A percentile compares a stretch with the other conserved stretches of the same genome.
Evolutionary conservation across 805 yeast genomes (phyloP).

Genomic region (Schwanniomyces vanrijiae): DNA sequence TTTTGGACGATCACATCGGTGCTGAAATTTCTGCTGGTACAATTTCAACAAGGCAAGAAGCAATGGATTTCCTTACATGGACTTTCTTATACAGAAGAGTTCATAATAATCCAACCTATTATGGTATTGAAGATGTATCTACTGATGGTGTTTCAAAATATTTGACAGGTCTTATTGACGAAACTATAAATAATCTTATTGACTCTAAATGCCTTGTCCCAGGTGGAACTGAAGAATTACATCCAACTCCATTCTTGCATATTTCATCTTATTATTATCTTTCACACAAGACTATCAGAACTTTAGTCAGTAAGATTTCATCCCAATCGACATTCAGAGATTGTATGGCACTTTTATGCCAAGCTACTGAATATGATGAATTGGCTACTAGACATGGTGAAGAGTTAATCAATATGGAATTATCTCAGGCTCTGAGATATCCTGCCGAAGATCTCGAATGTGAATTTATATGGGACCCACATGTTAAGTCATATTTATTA

Average conservation of each 20-base stretch:
- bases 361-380: constrained; percentile 81
- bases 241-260: constrained; percentile 79
- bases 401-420: constrained; percentile 79
- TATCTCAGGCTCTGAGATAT: constrained; percentile 73
- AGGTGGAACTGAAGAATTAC: constrained; percentile 45
- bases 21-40: constrained; percentile 78
- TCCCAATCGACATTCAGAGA: constrained; percentile 53
- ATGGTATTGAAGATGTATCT: constrained; percentile 64
- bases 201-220: constrained; percentile 69
- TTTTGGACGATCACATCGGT: constrained; percentile 76
- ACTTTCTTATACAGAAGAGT: constrained; percentile 73
- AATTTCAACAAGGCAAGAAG: constrained; percentile 61
- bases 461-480: constrained; percentile 82
- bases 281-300: constrained; percentile 85
- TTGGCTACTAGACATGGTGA: constrained; percentile 91
- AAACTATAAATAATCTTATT: constrained; percentile 61
- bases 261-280: constrained; percentile 91
- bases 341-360: constrained; percentile 58
- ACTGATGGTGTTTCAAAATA: constrained; percentile 57
- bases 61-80: constrained; percentile 75
- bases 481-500: constrained; percentile 71
- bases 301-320: constrained; percentile 54
- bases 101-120: constrained; percentile 75
- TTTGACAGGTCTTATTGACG: constrained; percentile 66
- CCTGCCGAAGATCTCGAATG: constrained; percentile 55